Evolutionary conservation across 192 early-diverging fungal species (phyloP).

Genomic region (Backusella mclennaniae): DNA sequence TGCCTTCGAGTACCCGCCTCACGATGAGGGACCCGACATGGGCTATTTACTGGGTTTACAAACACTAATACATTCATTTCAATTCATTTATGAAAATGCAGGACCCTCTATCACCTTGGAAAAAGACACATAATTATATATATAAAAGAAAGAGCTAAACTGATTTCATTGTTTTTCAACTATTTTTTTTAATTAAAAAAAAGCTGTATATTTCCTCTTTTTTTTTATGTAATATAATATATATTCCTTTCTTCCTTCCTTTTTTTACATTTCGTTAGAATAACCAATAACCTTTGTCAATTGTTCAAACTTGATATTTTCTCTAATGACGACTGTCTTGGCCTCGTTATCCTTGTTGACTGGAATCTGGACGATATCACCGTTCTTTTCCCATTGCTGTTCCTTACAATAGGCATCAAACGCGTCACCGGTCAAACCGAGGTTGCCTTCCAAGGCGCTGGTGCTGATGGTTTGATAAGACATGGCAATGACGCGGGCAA

Average conservation of each 20-base stretch:
- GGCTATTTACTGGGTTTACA: constrained; percentile 78
- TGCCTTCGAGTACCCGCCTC: constrained; percentile 40
- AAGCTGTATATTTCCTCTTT: not conserved
- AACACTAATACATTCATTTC: constrained; percentile 67
- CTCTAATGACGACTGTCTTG: constrained; percentile 81
- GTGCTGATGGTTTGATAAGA: constrained; percentile 80
- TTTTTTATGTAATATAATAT: not conserved
- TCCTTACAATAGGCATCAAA: constrained; percentile 58
- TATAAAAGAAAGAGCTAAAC: not conserved
- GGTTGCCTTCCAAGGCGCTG: constrained; percentile 54
- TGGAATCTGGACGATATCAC: constrained; percentile 68
- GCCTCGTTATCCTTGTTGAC: constrained; percentile 82
- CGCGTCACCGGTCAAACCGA: constrained; percentile 68
- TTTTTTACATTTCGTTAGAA: constrained; percentile 40
- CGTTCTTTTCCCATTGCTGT: constrained; percentile 61
- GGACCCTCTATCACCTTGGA: not conserved
- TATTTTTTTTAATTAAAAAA: not conserved
- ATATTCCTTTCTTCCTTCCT: not conserved
- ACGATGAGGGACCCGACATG: constrained; percentile 56
- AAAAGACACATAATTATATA: not conserved
- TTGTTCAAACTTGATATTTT: constrained; percentile 86
- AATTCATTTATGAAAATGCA: constrained; percentile 52
- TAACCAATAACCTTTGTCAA: constrained; percentile 45
- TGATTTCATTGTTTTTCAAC: not conserved
- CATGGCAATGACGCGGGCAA: constrained; percentile 70